These are phyloP conservation scores for Pythium insidiosum DNA, from an alignment of 352 stramenopile species.

Conservation along the genomic window DNA sequence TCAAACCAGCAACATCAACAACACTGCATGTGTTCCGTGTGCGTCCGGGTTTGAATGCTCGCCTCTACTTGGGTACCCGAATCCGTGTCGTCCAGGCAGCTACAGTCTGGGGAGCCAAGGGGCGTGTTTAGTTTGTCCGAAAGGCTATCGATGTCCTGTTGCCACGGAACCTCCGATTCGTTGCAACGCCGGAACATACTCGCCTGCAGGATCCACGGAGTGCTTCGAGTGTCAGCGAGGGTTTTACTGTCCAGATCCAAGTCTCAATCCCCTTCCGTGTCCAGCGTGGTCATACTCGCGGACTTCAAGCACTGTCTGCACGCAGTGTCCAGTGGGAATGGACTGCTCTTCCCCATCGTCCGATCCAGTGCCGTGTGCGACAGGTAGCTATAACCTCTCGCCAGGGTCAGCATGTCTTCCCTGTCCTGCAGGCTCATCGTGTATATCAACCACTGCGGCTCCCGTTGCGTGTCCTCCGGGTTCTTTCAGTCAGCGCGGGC, in stretches of 20 bases:
- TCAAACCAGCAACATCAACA: slow-evolving; percentile 32
- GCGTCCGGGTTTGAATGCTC: slow-evolving; percentile 35
- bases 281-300: slow-evolving; percentile 31
- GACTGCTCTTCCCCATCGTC: slow-evolving; percentile 33
- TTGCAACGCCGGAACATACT: slow-evolving; percentile 27
- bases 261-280: slow-evolving; percentile 26
- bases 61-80: slow-evolving; percentile 8
- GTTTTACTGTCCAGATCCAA: slow-evolving; percentile 34
- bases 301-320: slow-evolving; percentile 28
- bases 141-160: slow-evolving; percentile 31
- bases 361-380: slow-evolving; percentile 22
- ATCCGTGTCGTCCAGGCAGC: slow-evolving; percentile 17
- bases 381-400: slow-evolving; percentile 36
- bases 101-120: slow-evolving; percentile 39
- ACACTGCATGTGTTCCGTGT: slow-evolving; percentile 35
- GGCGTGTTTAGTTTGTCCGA: slow-evolving; percentile 32
- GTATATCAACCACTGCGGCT: slow-evolving; percentile 14
- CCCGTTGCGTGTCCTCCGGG: slow-evolving; percentile 37
- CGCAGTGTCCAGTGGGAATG: slow-evolving; percentile 34
- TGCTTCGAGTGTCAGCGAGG: slow-evolving; percentile 36
- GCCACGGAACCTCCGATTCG: slow-evolving; percentile 23
- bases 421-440: slow-evolving; percentile 33
- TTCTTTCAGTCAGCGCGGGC: slow-evolving; percentile 34
- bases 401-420: slow-evolving; percentile 23
- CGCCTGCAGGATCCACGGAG: slow-evolving; percentile 16